Evolutionary conservation across 208 protist genomes (phyloP).

Genomic region (Leishmania aethiopica): DNA sequence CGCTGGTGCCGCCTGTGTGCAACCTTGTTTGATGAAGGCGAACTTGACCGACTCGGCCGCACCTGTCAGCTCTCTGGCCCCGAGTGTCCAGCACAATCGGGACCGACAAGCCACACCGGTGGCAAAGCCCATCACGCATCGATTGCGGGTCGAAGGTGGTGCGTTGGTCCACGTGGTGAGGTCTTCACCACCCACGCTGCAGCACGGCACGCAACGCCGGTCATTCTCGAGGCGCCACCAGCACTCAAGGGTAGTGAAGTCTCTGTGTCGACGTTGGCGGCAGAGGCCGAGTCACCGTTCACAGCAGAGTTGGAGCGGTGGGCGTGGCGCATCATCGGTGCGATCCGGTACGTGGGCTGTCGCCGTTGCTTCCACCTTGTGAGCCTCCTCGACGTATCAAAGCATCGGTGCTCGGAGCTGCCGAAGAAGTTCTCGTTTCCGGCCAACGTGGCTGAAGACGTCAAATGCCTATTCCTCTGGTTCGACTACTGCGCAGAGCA

Average conservation of each 20-base stretch:
- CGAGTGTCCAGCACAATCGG: conserved; percentile 17
- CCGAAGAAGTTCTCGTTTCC: conserved; percentile 24
- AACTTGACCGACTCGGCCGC: conserved; percentile 39
- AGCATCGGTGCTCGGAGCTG: conserved; percentile 46
- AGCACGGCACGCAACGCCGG: conserved; percentile 28
- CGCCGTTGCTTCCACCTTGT: conserved; percentile 52
- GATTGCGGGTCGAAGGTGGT: neutral
- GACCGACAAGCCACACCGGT: neutral
- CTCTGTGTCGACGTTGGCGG: conserved; percentile 16
- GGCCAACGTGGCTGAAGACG: conserved; percentile 29
- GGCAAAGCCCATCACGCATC: neutral
- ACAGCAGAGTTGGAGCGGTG: conserved; percentile 55
- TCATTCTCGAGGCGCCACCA: conserved; percentile 23
- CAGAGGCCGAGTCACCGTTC: neutral
- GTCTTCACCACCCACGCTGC: conserved; percentile 56
- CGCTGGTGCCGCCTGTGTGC: conserved; percentile 74
- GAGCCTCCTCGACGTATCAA: conserved; percentile 46
- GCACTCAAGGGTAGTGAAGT: conserved; percentile 11
- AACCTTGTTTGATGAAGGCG: conserved; percentile 51
- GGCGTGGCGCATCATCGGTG: conserved; percentile 74
- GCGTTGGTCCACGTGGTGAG: conserved; percentile 64
- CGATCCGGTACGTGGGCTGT: conserved; percentile 51
- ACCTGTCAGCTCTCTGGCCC: conserved; percentile 24
- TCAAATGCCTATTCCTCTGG: conserved; percentile 50
- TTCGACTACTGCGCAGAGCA: conserved; percentile 33